Evolutionary conservation across 345 rosid species (phyloP).

Genomic region (Durio zibethinus): DNA sequence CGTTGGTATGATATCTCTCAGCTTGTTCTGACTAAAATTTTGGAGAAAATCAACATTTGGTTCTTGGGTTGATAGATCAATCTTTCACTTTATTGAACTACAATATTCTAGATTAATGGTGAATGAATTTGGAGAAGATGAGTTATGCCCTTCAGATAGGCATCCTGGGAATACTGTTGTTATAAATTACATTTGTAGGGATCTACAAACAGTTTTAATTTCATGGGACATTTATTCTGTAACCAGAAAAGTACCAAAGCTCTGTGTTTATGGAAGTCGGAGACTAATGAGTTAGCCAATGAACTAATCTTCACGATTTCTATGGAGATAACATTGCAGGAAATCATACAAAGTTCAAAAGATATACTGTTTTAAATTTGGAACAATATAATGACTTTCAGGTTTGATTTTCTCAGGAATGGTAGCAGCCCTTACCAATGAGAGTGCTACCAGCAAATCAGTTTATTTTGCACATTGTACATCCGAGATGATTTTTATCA

Average conservation of each 20-base stretch:
- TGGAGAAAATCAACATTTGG: neutral
- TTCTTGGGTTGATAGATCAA: neutral
- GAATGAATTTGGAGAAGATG: neutral
- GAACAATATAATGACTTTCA: conserved; percentile 1
- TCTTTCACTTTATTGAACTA: neutral
- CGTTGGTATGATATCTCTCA: too few relatives aligned
- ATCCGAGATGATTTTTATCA: conserved; percentile 82
- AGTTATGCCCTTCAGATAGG: neutral
- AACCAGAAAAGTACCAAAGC: neutral
- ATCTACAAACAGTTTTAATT: neutral
- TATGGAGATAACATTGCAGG: neutral
- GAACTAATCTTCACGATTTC: neutral
- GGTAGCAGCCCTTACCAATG: conserved; percentile 77
- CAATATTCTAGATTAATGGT: neutral
- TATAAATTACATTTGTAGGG: neutral
- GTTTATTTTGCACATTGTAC: conserved; percentile 86
- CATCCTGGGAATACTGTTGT: neutral
- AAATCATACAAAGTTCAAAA: neutral
- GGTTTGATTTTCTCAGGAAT: conserved; percentile 46
- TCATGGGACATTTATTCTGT: neutral
- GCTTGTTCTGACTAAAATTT: neutral
- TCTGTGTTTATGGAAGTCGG: neutral
- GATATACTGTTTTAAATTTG: neutral
- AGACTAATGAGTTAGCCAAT: neutral
- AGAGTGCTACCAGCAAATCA: conserved; percentile 84